phyloP scores from a whole-genome alignment of 2,329 filamentous ascomycete species.

The Aspergillus sp. region DNA sequence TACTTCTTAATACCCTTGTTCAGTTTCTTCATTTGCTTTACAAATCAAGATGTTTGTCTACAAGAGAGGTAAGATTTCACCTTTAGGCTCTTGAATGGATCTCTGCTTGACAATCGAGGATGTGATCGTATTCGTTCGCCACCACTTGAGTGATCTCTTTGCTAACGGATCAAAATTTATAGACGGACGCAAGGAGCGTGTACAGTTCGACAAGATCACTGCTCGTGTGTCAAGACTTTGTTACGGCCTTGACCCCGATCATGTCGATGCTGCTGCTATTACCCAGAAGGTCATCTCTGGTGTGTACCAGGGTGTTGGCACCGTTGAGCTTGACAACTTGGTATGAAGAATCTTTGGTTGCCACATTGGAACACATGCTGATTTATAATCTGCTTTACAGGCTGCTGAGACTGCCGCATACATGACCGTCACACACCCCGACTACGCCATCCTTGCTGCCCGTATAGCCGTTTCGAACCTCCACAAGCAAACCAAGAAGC shows the following conservation, averaged over 20 bases:
- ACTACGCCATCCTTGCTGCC: constrained; percentile 96
- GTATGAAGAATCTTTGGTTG: constrained; percentile 50
- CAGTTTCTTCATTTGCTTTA: constrained; percentile 7
- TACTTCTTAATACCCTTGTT: constrained; percentile 16
- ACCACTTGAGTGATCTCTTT: background rate
- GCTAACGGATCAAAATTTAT: constrained; percentile 15
- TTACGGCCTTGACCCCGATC: constrained; percentile 91
- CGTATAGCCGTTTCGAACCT: constrained; percentile 99
- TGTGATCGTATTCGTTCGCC: background rate
- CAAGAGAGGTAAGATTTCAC: constrained; percentile 52
- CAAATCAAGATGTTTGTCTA: constrained; percentile 55
- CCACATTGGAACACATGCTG: constrained; percentile 3
- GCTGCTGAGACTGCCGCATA: constrained; percentile 98
- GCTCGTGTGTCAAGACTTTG: constrained; percentile 95
- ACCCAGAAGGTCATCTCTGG: constrained; percentile 99
- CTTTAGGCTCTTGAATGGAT: background rate
- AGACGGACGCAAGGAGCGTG: constrained; percentile 99
- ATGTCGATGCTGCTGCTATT: constrained; percentile 96
- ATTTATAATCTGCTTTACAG: constrained; percentile 45
- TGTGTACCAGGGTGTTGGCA: constrained; percentile 97
- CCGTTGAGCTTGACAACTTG: constrained; percentile 91
- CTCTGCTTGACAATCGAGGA: constrained; percentile 1
- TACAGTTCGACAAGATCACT: constrained; percentile 99
- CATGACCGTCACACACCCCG: constrained; percentile 98
- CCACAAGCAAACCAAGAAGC: constrained; percentile 99